phyloP scores from a whole-genome alignment of 768 basidiomycete species.

The Pleurotus pulmonarius region DNA sequence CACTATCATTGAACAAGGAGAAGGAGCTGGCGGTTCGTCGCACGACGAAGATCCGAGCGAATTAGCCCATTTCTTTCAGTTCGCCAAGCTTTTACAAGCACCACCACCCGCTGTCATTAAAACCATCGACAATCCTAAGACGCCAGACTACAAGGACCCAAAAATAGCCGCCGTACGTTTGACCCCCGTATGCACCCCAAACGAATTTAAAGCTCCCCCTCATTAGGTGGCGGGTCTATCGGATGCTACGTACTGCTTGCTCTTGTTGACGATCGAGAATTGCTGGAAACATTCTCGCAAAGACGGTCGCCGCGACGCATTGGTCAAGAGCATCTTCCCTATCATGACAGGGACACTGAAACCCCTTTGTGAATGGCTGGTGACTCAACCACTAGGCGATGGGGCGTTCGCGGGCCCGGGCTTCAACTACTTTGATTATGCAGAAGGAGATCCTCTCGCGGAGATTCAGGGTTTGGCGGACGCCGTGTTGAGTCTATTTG shows the following conservation, averaged over 20 bases:
- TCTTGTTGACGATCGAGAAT: slow-evolving; percentile 19
- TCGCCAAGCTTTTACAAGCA: slow-evolving; percentile 8
- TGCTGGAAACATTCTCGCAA: slow-evolving; percentile 16
- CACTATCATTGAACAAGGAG: slow-evolving; percentile 21
- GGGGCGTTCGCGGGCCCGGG: slow-evolving; percentile 18
- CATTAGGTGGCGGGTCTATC: slow-evolving; percentile 18
- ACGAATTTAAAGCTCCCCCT: not conserved
- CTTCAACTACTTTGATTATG: slow-evolving; percentile 18
- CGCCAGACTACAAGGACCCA: slow-evolving; percentile 14
- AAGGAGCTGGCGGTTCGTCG: slow-evolving; percentile 17
- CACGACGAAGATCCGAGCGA: slow-evolving; percentile 19
- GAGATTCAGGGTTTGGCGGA: not conserved
- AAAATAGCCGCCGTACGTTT: slow-evolving; percentile 8
- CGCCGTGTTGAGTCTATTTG: not conserved
- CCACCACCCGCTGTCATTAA: slow-evolving; percentile 1
- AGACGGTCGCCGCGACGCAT: slow-evolving; percentile 7
- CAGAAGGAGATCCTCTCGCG: not conserved
- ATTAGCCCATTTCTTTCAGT: slow-evolving; percentile 3
- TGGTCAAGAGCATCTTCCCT: slow-evolving; percentile 19
- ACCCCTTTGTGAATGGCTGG: slow-evolving; percentile 21
- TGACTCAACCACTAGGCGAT: slow-evolving; percentile 17
- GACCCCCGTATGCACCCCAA: not conserved
- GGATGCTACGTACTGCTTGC: slow-evolving; percentile 22
- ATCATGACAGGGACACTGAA: slow-evolving; percentile 23
- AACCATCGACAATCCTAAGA: slow-evolving; percentile 15